phyloP scores from a whole-genome alignment of 345 rosid species.

The Diplotaxis tenuifolia region DNA sequence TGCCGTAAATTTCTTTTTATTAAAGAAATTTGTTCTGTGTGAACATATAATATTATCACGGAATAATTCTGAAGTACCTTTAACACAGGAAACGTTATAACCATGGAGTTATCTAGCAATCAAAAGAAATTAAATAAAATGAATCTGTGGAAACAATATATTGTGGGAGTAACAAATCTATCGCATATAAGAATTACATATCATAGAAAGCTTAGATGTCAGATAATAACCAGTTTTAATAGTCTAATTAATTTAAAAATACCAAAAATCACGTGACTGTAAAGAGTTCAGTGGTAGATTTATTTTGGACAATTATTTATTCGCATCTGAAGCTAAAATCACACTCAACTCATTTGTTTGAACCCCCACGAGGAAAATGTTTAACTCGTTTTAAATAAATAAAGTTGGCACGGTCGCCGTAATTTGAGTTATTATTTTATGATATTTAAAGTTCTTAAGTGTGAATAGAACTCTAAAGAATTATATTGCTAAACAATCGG shows the following conservation, averaged over 20 bases:
- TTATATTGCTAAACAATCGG: background rate
- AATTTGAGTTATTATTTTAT: background rate
- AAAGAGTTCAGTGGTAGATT: background rate
- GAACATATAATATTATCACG: background rate
- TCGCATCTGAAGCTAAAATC: background rate
- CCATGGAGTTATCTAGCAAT: background rate
- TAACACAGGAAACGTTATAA: background rate
- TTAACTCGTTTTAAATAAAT: background rate
- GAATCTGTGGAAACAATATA: background rate
- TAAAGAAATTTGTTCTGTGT: background rate
- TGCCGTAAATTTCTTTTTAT: background rate
- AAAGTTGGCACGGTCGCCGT: slow-evolving; percentile 4
- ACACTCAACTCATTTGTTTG: background rate
- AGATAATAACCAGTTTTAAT: background rate
- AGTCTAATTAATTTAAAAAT: background rate
- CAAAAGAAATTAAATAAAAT: background rate
- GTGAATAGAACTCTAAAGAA: background rate
- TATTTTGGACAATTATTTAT: background rate
- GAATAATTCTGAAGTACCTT: background rate
- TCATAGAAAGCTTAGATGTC: background rate
- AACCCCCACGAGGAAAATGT: slow-evolving; percentile 11
- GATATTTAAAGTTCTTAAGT: background rate
- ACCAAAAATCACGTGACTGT: background rate
- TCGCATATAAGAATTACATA: background rate
- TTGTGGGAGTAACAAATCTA: background rate